Base-by-base conservation (phyloP, 2,329 filamentous ascomycete species). In the Thyridium curvatum region DNA sequence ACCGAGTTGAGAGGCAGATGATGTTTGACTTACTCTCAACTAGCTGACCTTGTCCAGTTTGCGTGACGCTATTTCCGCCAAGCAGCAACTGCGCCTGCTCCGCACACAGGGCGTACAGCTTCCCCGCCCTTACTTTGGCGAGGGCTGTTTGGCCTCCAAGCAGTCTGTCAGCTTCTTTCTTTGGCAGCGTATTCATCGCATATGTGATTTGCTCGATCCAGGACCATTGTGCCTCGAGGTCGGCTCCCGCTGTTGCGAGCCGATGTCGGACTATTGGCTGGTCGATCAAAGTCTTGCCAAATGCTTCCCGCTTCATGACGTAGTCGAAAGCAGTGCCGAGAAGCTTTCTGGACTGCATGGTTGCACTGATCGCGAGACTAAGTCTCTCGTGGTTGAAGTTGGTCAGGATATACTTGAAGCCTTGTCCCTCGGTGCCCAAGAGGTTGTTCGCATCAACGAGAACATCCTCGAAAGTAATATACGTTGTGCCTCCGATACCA, bases 371-470 rank as follows among this genome's bases (percentile, higher is more conserved):
- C 1, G 78, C 69, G 45, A 88, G 84, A 12, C 70, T 71, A 10
- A 88, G 65, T 0, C 84, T 74, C 58, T 89, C 84, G 57, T 88
- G 83, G 62, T 88, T 88, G 72, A 88, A 88, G 61, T 88, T 86
- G 39, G 77, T 82, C 81, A 85, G 85, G 52, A 84, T 75, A 52
- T 85, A 84, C 41, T 68, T 72, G 82, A 89, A 86, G 5, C 84
- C 84, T 50, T 74, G 64, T 9, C 82, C 82, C 56, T 88, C 84
- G 16, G 68, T 49, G 4, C 84, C 84, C 41, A 89, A 76, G 8
- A 88, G 60, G 53, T 88, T 87, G 51, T 75, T 72, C 0, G 78
- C 71, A 0, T 83, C 83, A 1, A 89, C 84, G 41, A 77, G 71
- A 15, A 88, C 84, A 38, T 88, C 82, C 50, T 87, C 83, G 2